Conservation (phyloP, 2,329 filamentous ascomycete genomes). For the Endothia cerciana region DNA sequence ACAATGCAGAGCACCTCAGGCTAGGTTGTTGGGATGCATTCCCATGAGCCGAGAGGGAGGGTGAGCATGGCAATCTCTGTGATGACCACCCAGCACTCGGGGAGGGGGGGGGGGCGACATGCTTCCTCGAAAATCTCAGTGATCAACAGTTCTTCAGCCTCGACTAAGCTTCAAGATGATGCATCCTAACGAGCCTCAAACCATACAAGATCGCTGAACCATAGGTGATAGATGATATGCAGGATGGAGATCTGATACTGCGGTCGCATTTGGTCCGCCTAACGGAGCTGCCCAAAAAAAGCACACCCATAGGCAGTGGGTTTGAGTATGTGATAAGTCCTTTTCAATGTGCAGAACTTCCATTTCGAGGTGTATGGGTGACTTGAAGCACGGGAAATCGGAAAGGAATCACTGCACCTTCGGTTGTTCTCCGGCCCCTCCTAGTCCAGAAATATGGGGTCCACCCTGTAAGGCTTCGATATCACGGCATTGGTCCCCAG, state of each 20-base stretch:
- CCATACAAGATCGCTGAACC: not conserved
- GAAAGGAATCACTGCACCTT: not conserved
- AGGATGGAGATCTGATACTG: not conserved
- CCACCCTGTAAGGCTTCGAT: not conserved
- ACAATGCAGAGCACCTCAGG: slow-evolving; percentile 18
- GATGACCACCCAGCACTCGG: not conserved
- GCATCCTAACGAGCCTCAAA: not conserved
- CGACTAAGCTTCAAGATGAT: not conserved
- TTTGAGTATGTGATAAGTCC: not conserved
- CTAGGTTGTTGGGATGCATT: slow-evolving; percentile 18
- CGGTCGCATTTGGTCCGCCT: not conserved
- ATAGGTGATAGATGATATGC: not conserved
- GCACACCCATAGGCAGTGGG: not conserved
- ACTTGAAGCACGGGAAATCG: not conserved
- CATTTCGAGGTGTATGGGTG: not conserved
- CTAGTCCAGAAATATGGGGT: not conserved
- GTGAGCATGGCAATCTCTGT: slow-evolving; percentile 8
- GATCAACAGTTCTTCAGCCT: not conserved
- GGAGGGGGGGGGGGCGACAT: not conserved
- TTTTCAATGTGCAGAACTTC: not conserved
- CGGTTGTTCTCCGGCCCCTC: slow-evolving; percentile 1
- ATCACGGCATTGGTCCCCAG: not conserved
- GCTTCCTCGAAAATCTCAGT: not conserved
- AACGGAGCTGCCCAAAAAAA: slow-evolving; percentile 4
- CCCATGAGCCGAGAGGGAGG: slow-evolving; percentile 18